A percentile compares a stretch with the other conserved stretches of the same genome.
Evolutionary conservation across 75 land plant species (phyloP).

Genomic region (Picea sitchensis): DNA sequence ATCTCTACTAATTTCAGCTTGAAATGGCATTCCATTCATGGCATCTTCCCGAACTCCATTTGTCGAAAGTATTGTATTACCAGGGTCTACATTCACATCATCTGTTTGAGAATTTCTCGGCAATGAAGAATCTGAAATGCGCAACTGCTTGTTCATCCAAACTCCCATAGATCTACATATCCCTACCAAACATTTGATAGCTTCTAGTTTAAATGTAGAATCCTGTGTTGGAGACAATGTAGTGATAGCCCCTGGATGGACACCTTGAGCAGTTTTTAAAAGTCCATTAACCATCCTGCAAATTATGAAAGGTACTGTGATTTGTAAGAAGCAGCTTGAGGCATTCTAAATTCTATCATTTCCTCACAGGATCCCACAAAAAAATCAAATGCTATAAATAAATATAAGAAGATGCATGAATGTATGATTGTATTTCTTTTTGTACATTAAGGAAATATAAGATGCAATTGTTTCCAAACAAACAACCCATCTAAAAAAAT

Average conservation of each 20-base stretch:
- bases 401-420: not conserved
- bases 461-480: too few species aligned
- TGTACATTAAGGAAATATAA: too few species aligned
- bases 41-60: slow-evolving; percentile 43
- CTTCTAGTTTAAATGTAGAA: slow-evolving; percentile 57
- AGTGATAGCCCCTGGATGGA: slow-evolving; percentile 64
- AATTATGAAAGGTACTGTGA: slow-evolving; percentile 18
- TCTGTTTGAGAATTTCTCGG: slow-evolving; percentile 45
- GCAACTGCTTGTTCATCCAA: slow-evolving; percentile 86
- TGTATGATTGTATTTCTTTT: too few species aligned
- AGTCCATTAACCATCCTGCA: slow-evolving; percentile 88
- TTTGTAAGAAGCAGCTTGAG: not conserved
- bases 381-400: not conserved
- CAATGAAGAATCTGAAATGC: slow-evolving; percentile 27
- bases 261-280: slow-evolving; percentile 76
- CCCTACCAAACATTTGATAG: slow-evolving; percentile 71
- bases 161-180: slow-evolving; percentile 74
- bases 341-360: too few species aligned
- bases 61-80: not conserved
- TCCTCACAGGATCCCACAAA: not conserved
- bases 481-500: too few species aligned
- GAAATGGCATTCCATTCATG: slow-evolving; percentile 41
- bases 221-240: slow-evolving; percentile 68
- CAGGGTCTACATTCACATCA: slow-evolving; percentile 16
- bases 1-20: slow-evolving; percentile 49